Conservation (phyloP, 306 rosid species). For the Vigna radiata region DNA sequence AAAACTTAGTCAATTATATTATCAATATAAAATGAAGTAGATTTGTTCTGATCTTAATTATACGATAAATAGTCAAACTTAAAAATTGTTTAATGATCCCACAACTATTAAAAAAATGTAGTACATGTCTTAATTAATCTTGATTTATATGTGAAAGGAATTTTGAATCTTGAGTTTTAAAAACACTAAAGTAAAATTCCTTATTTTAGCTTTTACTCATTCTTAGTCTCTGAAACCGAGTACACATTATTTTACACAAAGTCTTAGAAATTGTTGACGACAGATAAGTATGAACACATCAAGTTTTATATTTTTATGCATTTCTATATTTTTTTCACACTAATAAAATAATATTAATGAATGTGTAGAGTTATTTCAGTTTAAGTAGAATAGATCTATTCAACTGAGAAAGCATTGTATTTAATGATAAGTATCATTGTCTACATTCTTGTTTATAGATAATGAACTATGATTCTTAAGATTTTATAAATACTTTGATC, state of each 20-base stretch:
- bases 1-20: too few relatives aligned
- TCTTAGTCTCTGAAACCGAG: conserved; percentile 9
- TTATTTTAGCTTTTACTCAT: neutral
- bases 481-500: neutral
- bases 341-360: neutral
- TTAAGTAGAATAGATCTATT: too few relatives aligned
- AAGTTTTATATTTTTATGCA: neutral
- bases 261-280: neutral
- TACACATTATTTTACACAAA: neutral
- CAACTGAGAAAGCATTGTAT: too few relatives aligned
- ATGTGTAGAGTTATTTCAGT: neutral
- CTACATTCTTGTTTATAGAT: neutral
- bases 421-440: neutral
- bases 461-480: neutral
- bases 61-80: neutral
- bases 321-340: neutral
- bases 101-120: neutral
- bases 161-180: too few relatives aligned
- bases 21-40: too few relatives aligned
- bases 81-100: neutral
- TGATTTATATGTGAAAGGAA: too few relatives aligned
- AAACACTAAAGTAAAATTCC: neutral
- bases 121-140: too few relatives aligned
- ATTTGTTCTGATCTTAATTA: too few relatives aligned
- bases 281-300: neutral